Evolutionary conservation across 2,329 filamentous ascomycete genomes (phyloP), one percentile per base, ranked within the genome.

Genomic region (Lachnellula cervina): DNA sequence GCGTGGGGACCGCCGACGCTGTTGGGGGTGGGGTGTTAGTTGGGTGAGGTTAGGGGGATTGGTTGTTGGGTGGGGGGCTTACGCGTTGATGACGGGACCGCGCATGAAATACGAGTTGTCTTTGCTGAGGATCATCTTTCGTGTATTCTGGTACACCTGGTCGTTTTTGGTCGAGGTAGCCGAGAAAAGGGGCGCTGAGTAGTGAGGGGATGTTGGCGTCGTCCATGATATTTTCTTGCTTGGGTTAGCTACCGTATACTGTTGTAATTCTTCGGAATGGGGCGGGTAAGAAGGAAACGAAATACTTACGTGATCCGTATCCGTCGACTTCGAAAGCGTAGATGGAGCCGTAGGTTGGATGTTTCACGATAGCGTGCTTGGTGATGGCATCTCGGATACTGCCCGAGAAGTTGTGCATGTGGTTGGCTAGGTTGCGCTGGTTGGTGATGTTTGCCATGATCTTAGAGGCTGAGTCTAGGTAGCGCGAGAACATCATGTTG

Each of bases 401-500:
- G 16, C 77, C 76, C 25, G 86, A 79, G 56, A 88, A 74, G 38
- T 72, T 71, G 14, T 72, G 72, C 80, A 89, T 88, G 54, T 77
- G 70, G 3, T 71, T 68, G 0, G 82, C 79, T 0, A 88, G 73
- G 42, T 74, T 81, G 74, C 60, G 71, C 56, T 67, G 77, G 65
- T 64, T 78, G 70, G 73, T 70, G 37, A 84, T 70, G 49, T 72
- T 70, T 35, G 69, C 72, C 75, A 82, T 80, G 63, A 85, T 83
- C 5, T 73, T 68, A 16, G 76, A 74, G 0, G 79, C 73, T 0
- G 76, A 73, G 11, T 73, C 72, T 3, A 91, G 77, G 63, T 84
- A 88, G 21, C 79, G 74, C 34, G 84, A 77, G 62, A 90, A 85
- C 86, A 90, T 89, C 86, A 90, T 90, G 70, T 97, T 97, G 34